phyloP scores from a whole-genome alignment of 495 filamentous ascomycete species.

The Massariosphaeria phaeospora region DNA sequence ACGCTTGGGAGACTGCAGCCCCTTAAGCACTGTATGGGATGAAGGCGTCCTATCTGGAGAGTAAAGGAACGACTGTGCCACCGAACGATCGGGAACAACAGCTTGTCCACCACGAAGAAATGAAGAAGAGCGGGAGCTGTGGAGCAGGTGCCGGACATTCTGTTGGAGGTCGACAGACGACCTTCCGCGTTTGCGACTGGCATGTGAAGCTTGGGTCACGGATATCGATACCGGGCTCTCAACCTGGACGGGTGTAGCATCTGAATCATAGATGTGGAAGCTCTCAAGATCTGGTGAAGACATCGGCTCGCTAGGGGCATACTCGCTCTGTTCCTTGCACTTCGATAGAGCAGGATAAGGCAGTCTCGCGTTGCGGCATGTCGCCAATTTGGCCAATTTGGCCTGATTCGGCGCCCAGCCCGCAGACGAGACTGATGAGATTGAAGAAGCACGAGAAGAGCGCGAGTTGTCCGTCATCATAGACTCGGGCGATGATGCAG shows the following conservation, averaged over 20 bases:
- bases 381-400: slow-evolving; percentile 78
- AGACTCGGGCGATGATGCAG: slow-evolving; percentile 81
- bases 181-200: slow-evolving; percentile 62
- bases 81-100: slow-evolving; percentile 24
- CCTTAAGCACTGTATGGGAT: slow-evolving; percentile 21
- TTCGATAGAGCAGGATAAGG: slow-evolving; percentile 34
- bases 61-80: slow-evolving; percentile 30
- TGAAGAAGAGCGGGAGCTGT: slow-evolving; percentile 23
- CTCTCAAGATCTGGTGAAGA: slow-evolving; percentile 32
- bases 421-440: slow-evolving; percentile 53
- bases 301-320: slow-evolving; percentile 47
- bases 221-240: slow-evolving; percentile 29
- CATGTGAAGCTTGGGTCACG: slow-evolving; percentile 34
- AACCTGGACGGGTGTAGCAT: slow-evolving; percentile 12
- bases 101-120: slow-evolving; percentile 18
- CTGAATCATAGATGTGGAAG: slow-evolving; percentile 33
- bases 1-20: slow-evolving; percentile 37
- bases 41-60: slow-evolving; percentile 22
- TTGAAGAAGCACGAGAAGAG: slow-evolving; percentile 47
- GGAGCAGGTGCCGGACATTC: slow-evolving; percentile 63
- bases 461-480: slow-evolving; percentile 79
- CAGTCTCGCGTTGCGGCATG: slow-evolving; percentile 69
- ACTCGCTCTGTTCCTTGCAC: slow-evolving; percentile 47
- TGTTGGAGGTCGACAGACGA: slow-evolving; percentile 69
- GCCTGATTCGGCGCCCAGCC: slow-evolving; percentile 56